Evolutionary conservation across 805 yeast species (phyloP).

Genomic region (Yamadazyma paraphyllophila): DNA sequence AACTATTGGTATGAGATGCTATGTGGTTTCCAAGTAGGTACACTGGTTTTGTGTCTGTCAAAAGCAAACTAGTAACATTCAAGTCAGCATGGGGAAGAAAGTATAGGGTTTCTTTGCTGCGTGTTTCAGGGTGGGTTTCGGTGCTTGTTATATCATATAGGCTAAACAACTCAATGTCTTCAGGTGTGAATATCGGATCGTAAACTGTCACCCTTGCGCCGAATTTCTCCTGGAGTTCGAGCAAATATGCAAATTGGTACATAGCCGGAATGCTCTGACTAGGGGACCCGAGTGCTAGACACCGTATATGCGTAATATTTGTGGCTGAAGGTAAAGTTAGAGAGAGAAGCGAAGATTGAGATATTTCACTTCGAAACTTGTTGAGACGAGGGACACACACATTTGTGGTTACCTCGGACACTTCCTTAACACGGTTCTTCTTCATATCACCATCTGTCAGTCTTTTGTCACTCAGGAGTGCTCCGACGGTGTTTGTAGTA

Average conservation of each 20-base stretch:
- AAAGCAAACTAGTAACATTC: constrained; percentile 43
- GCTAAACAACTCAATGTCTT: constrained; percentile 39
- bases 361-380: neutral
- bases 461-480: too few species aligned
- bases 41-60: constrained; percentile 33
- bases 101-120: constrained; percentile 36
- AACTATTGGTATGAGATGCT: constrained; percentile 52
- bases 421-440: too few species aligned
- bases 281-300: constrained; percentile 73
- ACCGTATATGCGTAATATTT: constrained; percentile 42
- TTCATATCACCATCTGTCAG: too few species aligned
- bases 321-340: neutral
- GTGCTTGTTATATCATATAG: constrained; percentile 15
- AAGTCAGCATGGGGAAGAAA: constrained; percentile 79
- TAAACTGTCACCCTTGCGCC: constrained; percentile 42
- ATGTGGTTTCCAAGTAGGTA: constrained; percentile 52
- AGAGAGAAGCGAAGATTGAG: neutral
- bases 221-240: constrained; percentile 30
- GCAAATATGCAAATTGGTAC: constrained; percentile 62
- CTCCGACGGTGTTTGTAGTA: too few species aligned
- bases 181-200: constrained; percentile 60
- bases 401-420: too few species aligned
- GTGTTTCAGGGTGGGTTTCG: constrained; percentile 9
- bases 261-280: constrained; percentile 55
- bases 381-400: neutral